Base-by-base conservation (phyloP, 768 basidiomycete genomes). In the Cytidiella melzeri region DNA sequence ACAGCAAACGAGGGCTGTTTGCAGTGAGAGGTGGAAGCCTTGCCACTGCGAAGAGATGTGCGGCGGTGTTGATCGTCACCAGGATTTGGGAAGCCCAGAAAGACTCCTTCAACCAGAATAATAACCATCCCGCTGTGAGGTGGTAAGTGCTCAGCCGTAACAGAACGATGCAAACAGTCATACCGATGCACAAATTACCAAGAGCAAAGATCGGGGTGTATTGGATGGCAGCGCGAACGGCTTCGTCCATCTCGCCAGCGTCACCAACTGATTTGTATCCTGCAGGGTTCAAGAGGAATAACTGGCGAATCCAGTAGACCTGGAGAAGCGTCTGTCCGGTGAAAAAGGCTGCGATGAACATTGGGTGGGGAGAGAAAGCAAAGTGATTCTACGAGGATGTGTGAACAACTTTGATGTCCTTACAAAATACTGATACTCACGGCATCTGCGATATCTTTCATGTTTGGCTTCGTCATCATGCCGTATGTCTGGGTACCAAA, bases 31-130 rank as follows among this genome's bases (percentile, higher is more conserved):
- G 52, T 4, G 69, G 65, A 9, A 68, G 53, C 15, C 61, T 52
- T 19, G 67, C 67, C 25, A 71, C 60, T 20, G 67, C 65, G 51
- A 63, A 66, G 38, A 74, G 59, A 37, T 74, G 70, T 41, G 60
- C 59, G 27, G 61, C 46, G 1, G 65, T 58, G 55, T 71, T 73
- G 51, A 68, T 48, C 4, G 60, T 59, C 13, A 64, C 58, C 23
- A 67, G 51, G 3, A 62, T 47, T 41, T 67, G 64, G n/a, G 65
- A 62, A 2, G 54, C 34, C 30, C 47, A 52, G 52, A 66, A 63
- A 26, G 57, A 53, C 25, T 60, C 54, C 12, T 56, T 50, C 3
- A 56, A 51, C 69, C 69, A 68, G 40, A 67, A 64, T 30, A 60
- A 44, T 10, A 61, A 55, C 60, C 67, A 67, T 1, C 56, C 64